Evolutionary conservation across 306 rosid species (phyloP).

Genomic region (Cucumis melo): DNA sequence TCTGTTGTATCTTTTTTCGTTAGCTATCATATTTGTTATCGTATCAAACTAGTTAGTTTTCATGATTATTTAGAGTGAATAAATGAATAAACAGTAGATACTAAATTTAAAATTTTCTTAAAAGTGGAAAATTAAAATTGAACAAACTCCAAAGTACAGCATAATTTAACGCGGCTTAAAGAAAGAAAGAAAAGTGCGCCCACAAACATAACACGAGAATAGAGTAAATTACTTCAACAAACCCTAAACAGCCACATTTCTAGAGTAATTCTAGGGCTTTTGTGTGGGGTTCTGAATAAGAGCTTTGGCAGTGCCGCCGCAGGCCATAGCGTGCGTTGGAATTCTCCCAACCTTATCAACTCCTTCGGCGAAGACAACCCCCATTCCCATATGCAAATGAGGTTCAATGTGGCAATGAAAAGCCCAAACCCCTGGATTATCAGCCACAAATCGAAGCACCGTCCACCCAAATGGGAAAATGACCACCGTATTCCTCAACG

Average conservation of each 20-base stretch:
- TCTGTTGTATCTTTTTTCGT: too few species aligned
- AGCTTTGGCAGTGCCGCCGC: conserved; percentile 32
- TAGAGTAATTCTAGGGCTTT: not conserved
- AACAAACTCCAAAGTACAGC: not conserved
- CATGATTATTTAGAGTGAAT: too few species aligned
- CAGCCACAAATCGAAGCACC: conserved; percentile 56
- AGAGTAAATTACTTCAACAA: too few species aligned
- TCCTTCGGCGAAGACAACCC: conserved; percentile 51
- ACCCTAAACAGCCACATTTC: not conserved
- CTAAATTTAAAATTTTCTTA: too few species aligned
- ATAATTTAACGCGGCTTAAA: too few species aligned
- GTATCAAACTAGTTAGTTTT: too few species aligned
- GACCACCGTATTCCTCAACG: conserved; percentile 47
- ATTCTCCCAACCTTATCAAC: conserved; percentile 21
- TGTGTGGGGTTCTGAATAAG: not conserved
- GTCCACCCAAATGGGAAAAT: conserved; percentile 80
- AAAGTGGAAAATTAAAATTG: too few species aligned
- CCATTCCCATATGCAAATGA: conserved; percentile 93
- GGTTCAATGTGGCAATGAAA: conserved; percentile 91
- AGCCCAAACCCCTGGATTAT: conserved; percentile 84
- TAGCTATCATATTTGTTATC: too few species aligned
- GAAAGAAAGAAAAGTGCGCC: too few species aligned
- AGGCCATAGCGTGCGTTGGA: conserved; percentile 34
- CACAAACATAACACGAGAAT: too few species aligned
- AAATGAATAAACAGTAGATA: too few species aligned